Conservation (phyloP, 768 basidiomycete species). For the Panaeolus cyanescens region DNA sequence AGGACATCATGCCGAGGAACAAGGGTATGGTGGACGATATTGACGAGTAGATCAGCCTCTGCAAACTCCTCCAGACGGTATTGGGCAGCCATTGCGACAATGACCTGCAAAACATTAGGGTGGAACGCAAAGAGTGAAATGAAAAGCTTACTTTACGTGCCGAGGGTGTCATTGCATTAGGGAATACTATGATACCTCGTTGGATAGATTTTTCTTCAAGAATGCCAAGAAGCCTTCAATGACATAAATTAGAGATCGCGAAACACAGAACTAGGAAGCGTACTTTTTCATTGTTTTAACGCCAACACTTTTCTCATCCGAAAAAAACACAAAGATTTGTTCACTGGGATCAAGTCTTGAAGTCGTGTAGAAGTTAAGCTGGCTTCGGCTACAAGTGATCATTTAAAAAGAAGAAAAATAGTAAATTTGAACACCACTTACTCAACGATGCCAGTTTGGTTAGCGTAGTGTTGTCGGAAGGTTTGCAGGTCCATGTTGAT, state of each 20-base stretch:
- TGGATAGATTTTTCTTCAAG: constrained; percentile 91
- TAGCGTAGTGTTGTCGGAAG: constrained; percentile 77
- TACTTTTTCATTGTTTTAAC: constrained; percentile 99
- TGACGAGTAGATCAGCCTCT: constrained; percentile 94
- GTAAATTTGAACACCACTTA: constrained; percentile 42
- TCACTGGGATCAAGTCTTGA: constrained; percentile 64
- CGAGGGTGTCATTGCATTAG: constrained; percentile 95
- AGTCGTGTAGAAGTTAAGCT: constrained; percentile 90
- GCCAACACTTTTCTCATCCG: constrained; percentile 94
- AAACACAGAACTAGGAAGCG: constrained; percentile 25
- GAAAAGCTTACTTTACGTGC: constrained; percentile 77
- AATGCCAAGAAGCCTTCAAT: constrained; percentile 75
- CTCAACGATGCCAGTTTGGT: constrained; percentile 80
- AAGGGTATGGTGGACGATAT: constrained; percentile 94
- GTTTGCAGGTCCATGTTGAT: constrained; percentile 82
- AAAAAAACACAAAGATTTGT: constrained; percentile 93
- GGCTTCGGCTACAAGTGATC: constrained; percentile 64
- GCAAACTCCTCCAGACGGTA: constrained; percentile 95
- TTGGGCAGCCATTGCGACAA: constrained; percentile 84
- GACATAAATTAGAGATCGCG: constrained; percentile 9
- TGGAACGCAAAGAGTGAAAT: constrained; percentile 1
- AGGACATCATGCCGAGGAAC: constrained; percentile 94
- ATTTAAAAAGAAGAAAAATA: neutral
- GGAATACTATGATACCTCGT: constrained; percentile 93
- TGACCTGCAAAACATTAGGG: constrained; percentile 59